phyloP scores from a whole-genome alignment of 768 basidiomycete genomes.

The Tricholoma sp. region DNA sequence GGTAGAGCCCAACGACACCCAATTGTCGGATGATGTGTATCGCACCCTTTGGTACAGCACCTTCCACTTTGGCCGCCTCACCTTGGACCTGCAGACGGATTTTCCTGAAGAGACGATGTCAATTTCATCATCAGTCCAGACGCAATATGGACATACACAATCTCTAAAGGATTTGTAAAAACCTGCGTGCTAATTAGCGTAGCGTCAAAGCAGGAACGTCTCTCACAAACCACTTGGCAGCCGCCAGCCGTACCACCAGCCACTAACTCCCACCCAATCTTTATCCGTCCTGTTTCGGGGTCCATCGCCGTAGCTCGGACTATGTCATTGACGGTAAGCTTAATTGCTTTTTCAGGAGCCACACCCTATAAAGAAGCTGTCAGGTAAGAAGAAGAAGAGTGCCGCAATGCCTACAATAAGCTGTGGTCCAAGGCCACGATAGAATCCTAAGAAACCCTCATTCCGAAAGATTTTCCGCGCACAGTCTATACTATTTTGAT shows the following conservation, averaged over 20 bases:
- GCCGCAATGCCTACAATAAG: constrained; percentile 57
- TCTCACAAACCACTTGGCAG: constrained; percentile 86
- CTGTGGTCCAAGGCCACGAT: constrained; percentile 93
- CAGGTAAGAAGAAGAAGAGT: not conserved
- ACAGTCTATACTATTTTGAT: constrained; percentile 96
- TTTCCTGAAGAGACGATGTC: constrained; percentile 52
- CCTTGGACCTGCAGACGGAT: constrained; percentile 95
- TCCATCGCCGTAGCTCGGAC: constrained; percentile 81
- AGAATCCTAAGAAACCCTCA: constrained; percentile 94
- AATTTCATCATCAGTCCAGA: constrained; percentile 6
- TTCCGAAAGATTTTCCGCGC: constrained; percentile 90
- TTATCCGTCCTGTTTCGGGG: constrained; percentile 93
- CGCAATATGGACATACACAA: constrained; percentile 57
- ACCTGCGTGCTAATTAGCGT: constrained; percentile 43
- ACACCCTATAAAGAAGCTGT: constrained; percentile 57
- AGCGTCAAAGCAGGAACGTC: constrained; percentile 1
- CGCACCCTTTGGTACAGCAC: constrained; percentile 78
- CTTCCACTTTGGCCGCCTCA: constrained; percentile 85
- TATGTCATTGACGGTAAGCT: constrained; percentile 93
- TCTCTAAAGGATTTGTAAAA: constrained; percentile 96
- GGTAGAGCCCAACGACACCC: constrained; percentile 90
- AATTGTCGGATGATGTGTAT: constrained; percentile 90
- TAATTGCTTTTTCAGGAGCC: constrained; percentile 97
- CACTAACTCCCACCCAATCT: constrained; percentile 82
- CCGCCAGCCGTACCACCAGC: constrained; percentile 94